phyloP scores from a whole-genome alignment of 768 basidiomycete species.

The Tylopilus balloui region DNA sequence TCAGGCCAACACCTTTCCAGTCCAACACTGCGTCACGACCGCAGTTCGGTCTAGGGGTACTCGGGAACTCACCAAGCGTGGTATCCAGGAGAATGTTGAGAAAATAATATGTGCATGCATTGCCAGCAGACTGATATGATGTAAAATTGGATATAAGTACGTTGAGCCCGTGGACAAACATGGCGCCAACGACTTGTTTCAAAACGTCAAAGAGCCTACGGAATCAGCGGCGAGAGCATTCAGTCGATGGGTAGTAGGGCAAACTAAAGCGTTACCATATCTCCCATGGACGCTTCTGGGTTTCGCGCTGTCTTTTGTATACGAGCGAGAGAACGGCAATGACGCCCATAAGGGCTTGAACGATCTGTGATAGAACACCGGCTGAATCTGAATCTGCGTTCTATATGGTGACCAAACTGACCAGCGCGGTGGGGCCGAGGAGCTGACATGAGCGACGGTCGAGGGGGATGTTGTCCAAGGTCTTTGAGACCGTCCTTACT shows the following conservation, averaged over 20 bases:
- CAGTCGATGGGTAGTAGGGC: constrained; percentile 1
- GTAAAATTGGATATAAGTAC: constrained; percentile 74
- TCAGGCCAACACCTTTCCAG: constrained; percentile 66
- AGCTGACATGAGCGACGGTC: constrained; percentile 43
- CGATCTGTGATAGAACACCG: constrained; percentile 42
- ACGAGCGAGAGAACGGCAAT: constrained; percentile 85
- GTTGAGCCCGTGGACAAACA: constrained; percentile 77
- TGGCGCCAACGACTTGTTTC: constrained; percentile 85
- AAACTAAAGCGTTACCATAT: constrained; percentile 63
- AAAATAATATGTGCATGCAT: constrained; percentile 91
- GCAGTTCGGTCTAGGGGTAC: background rate
- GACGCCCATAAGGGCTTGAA: constrained; percentile 86
- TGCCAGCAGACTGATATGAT: constrained; percentile 63
- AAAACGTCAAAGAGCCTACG: constrained; percentile 86
- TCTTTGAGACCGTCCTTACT: constrained; percentile 2
- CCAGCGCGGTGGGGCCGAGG: constrained; percentile 46
- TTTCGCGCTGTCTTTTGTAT: constrained; percentile 84
- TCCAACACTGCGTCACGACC: constrained; percentile 4
- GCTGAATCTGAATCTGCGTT: background rate
- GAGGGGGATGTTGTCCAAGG: constrained; percentile 31
- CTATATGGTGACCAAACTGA: constrained; percentile 19
- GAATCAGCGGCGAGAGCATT: background rate
- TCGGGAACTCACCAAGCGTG: constrained; percentile 54
- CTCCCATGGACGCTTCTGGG: constrained; percentile 81
- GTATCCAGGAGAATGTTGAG: constrained; percentile 85